Percentiles rank a stretch among this genome's conserved stretches.
These are phyloP conservation scores for Clonostachys sp. DNA, from an alignment of 2,329 filamentous ascomycete species.

Conservation along the genomic window DNA sequence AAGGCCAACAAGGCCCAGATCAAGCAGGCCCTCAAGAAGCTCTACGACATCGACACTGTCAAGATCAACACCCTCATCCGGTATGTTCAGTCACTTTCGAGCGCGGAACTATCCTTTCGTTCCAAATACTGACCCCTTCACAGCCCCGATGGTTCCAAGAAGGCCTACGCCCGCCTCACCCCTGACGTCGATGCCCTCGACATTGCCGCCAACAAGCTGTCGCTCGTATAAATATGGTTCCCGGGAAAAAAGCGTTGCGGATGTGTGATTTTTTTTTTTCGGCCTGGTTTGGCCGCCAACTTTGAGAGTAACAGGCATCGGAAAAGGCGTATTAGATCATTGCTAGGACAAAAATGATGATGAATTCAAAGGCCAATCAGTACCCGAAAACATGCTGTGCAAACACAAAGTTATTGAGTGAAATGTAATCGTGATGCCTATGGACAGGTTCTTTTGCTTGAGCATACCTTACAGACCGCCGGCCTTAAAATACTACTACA, in stretches of 20 bases:
- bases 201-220: conserved; percentile 98
- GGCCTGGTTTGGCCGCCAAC: conserved; percentile 35
- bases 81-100: conserved; percentile 41
- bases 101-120: background rate
- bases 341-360: conserved; percentile 26
- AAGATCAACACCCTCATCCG: conserved; percentile 99
- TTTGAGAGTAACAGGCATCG: conserved; percentile 25
- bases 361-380: conserved; percentile 23
- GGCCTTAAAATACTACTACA: no score
- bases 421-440: background rate
- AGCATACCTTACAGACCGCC: no score
- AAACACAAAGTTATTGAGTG: conserved; percentile 3
- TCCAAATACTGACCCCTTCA: conserved; percentile 8
- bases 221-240: conserved; percentile 71
- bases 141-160: conserved; percentile 95
- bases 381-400: conserved; percentile 6
- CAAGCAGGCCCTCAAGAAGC: conserved; percentile 96
- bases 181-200: conserved; percentile 97
- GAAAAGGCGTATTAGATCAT: conserved; percentile 28
- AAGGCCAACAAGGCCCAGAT: conserved; percentile 99
- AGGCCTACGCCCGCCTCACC: conserved; percentile 95
- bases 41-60: conserved; percentile 96
- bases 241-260: background rate
- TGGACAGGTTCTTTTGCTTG: no score
- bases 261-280: conserved; percentile 13